Conservation (phyloP, 2,329 filamentous ascomycete genomes). For the Bipolaris bicolor region DNA sequence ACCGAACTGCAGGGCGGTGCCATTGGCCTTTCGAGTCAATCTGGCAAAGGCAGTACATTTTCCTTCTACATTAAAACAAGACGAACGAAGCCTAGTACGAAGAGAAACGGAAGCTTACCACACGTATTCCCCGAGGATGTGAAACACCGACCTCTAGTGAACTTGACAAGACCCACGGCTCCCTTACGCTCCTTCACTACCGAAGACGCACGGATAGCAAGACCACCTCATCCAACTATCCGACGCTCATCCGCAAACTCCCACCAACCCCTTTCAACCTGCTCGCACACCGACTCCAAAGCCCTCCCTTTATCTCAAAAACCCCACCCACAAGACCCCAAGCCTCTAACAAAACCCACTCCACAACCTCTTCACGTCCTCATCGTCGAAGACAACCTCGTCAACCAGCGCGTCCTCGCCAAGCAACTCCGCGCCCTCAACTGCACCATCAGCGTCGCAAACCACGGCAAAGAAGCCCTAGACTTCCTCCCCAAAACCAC, state of each 20-base stretch:
- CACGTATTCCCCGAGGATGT: conserved; percentile 30
- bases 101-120: conserved; percentile 26
- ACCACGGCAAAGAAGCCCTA: conserved; percentile 48
- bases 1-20: conserved; percentile 43
- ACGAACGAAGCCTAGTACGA: conserved; percentile 12
- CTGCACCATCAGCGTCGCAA: conserved; percentile 47
- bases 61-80: conserved; percentile 43
- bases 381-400: conserved; percentile 49
- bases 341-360: conserved; percentile 12
- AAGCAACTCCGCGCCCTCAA: conserved; percentile 48
- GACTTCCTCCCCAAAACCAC: conserved; percentile 40
- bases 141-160: conserved; percentile 21
- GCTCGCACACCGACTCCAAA: conserved; percentile 4
- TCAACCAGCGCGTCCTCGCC: conserved; percentile 51
- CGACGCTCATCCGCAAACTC: conserved; percentile 1
- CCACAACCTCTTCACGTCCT: conserved; percentile 33
- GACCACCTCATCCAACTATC: background rate
- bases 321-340: conserved; percentile 12
- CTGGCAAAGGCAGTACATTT: conserved; percentile 39
- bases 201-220: background rate
- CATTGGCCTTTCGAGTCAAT: conserved; percentile 36
- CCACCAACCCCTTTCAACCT: background rate
- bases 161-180: conserved; percentile 8
- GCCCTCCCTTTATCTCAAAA: conserved; percentile 13
- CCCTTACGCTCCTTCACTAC: conserved; percentile 6